These are phyloP conservation scores for Neonectria magnoliae DNA, from an alignment of 2,329 filamentous ascomycete species.

Conservation along the genomic window DNA sequence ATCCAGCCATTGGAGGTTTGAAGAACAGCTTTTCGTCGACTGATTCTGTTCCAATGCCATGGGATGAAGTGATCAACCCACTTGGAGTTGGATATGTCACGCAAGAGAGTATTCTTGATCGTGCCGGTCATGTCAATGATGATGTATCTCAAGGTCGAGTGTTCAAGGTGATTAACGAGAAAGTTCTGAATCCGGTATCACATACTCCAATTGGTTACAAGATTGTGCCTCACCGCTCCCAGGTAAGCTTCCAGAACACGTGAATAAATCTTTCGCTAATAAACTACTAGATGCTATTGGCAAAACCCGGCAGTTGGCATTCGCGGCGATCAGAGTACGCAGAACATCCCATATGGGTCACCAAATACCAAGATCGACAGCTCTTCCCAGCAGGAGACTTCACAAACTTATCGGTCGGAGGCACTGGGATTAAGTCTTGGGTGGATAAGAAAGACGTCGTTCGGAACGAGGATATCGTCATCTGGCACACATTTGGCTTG, in stretches of 20 bases:
- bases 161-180: slow-evolving; percentile 61
- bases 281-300: slow-evolving; percentile 50
- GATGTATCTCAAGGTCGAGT: slow-evolving; percentile 59
- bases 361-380: slow-evolving; percentile 55
- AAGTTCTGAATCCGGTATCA: slow-evolving; percentile 53
- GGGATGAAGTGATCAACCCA: slow-evolving; percentile 56
- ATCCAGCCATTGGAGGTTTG: slow-evolving; percentile 68
- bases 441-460: slow-evolving; percentile 46
- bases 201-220: slow-evolving; percentile 58
- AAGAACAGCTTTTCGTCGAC: slow-evolving; percentile 58
- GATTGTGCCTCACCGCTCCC: slow-evolving; percentile 48
- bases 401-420: slow-evolving; percentile 55
- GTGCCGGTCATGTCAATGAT: slow-evolving; percentile 59
- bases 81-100: slow-evolving; percentile 60
- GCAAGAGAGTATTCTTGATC: slow-evolving; percentile 53
- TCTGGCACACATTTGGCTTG: slow-evolving; percentile 68
- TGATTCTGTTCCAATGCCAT: slow-evolving; percentile 53
- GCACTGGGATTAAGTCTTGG: slow-evolving; percentile 47
- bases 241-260: too few relatives aligned
- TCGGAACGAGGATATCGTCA: slow-evolving; percentile 62
- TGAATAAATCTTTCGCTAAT: slow-evolving; percentile 47
- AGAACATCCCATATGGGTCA: slow-evolving; percentile 57
- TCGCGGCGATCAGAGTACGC: slow-evolving; percentile 55
- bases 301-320: slow-evolving; percentile 52
- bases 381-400: slow-evolving; percentile 57